These are phyloP conservation scores for Rhododendron kiyosumense DNA, from an alignment of 148 eudicot genomes.

Conservation along the genomic window DNA sequence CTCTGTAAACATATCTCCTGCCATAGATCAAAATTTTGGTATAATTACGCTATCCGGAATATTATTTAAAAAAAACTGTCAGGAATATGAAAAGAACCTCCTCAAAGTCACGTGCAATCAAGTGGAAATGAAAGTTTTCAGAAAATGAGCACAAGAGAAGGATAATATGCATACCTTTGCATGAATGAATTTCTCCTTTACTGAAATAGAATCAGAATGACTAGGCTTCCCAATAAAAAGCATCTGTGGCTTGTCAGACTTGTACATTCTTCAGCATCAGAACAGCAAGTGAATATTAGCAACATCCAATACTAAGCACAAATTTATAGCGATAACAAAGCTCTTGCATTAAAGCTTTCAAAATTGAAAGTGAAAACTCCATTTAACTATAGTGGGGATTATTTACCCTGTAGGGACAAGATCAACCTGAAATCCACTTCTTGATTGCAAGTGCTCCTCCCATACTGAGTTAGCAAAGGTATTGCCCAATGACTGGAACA, in stretches of 20 bases:
- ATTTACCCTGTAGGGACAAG: conserved; percentile 63
- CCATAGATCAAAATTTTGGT: neutral
- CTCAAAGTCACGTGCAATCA: neutral
- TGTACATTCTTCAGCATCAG: conserved; percentile 53
- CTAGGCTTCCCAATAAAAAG: conserved; percentile 73
- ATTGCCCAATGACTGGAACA: conserved; percentile 95
- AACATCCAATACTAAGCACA: conserved; percentile 6
- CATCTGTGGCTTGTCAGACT: conserved; percentile 62
- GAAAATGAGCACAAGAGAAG: neutral
- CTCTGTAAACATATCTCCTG: neutral
- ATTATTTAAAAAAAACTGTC: no score
- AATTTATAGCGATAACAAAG: neutral
- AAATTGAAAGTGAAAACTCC: neutral
- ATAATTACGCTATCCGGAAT: neutral
- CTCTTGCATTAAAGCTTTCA: neutral
- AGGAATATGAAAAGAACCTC: neutral
- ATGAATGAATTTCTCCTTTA: conserved; percentile 94
- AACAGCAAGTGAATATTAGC: conserved; percentile 13
- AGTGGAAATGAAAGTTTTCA: neutral
- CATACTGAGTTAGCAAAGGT: conserved; percentile 84
- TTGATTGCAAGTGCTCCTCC: conserved; percentile 87
- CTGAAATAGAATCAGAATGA: conserved; percentile 76
- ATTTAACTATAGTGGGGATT: neutral
- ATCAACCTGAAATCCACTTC: conserved; percentile 72
- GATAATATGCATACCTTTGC: conserved; percentile 55